Evolutionary conservation across 139 green algal genomes (phyloP).

Genomic region (Pycnococcus provasolii): DNA sequence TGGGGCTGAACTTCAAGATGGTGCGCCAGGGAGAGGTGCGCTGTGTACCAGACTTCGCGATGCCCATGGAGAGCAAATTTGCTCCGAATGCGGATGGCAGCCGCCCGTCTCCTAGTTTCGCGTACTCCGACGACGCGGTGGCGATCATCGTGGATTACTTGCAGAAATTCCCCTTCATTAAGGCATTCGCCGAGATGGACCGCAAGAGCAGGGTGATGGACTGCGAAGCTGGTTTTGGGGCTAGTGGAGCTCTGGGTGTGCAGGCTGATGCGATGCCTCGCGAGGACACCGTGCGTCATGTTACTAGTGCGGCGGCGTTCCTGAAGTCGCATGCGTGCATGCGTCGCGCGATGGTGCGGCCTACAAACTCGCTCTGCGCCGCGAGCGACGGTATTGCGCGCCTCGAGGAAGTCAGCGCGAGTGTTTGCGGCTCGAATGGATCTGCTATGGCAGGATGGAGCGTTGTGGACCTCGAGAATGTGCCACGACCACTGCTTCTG

Average conservation of each 20-base stretch:
- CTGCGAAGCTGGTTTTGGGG: background rate
- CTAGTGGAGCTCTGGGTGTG: background rate
- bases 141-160: conserved; percentile 53
- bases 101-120: too few relatives aligned
- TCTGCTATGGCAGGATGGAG: background rate
- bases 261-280: background rate
- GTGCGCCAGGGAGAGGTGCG: conserved; percentile 37
- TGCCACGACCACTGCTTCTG: conserved; percentile 61
- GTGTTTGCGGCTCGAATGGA: background rate
- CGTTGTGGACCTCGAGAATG: conserved; percentile 57
- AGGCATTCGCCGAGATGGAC: conserved; percentile 14
- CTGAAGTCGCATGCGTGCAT: conserved; percentile 50
- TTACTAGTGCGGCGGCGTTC: conserved; percentile 36
- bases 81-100: conserved; percentile 44
- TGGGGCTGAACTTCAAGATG: conserved; percentile 68
- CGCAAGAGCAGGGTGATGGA: conserved; percentile 4
- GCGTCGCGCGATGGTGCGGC: conserved; percentile 35
- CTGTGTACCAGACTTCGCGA: conserved; percentile 57
- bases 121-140: conserved; percentile 50
- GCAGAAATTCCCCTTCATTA: conserved; percentile 29
- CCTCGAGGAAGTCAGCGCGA: conserved; percentile 32
- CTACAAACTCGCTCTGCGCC: too few relatives aligned
- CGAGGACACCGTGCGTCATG: background rate
- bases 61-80: conserved; percentile 25
- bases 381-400: conserved; percentile 26